phyloP scores from a whole-genome alignment of 768 basidiomycete genomes.

The Lactarius trivialis region DNA sequence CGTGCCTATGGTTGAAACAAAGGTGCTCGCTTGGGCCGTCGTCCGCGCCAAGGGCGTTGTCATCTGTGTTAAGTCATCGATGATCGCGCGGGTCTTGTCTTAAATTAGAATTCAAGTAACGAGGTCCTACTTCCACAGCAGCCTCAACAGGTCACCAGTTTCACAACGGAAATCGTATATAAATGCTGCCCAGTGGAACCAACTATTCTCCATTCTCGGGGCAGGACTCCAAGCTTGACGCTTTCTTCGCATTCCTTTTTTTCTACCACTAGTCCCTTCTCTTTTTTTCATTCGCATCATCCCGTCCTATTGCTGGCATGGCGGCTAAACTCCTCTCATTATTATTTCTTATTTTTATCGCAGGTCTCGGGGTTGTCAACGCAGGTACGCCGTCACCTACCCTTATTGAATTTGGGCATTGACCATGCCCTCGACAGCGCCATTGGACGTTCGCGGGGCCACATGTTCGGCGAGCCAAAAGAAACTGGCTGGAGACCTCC shows the following conservation, averaged over 20 bases:
- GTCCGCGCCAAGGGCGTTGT: neutral
- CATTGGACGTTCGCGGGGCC: neutral
- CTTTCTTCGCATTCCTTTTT: neutral
- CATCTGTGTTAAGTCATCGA: neutral
- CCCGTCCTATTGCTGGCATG: conserved; percentile 12
- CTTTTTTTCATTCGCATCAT: neutral
- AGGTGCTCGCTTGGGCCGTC: neutral
- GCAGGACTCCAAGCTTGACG: conserved; percentile 19
- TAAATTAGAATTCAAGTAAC: neutral
- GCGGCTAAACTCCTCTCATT: conserved; percentile 9
- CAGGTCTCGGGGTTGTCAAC: conserved; percentile 1
- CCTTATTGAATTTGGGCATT: neutral
- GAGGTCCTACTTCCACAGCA: neutral
- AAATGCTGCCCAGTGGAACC: neutral
- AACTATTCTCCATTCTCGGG: neutral
- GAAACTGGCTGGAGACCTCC: neutral
- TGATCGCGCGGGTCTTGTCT: too few relatives aligned
- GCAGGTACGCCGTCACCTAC: conserved; percentile 5
- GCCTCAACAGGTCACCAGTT: neutral
- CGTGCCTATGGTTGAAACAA: neutral
- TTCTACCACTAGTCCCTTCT: neutral
- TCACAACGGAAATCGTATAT: neutral
- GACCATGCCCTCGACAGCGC: neutral
- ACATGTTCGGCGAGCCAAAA: neutral
- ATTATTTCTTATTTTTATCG: conserved; percentile 8